Base-by-base conservation (phyloP, 208 protist species). In the Leishmania tarentolae region DNA sequence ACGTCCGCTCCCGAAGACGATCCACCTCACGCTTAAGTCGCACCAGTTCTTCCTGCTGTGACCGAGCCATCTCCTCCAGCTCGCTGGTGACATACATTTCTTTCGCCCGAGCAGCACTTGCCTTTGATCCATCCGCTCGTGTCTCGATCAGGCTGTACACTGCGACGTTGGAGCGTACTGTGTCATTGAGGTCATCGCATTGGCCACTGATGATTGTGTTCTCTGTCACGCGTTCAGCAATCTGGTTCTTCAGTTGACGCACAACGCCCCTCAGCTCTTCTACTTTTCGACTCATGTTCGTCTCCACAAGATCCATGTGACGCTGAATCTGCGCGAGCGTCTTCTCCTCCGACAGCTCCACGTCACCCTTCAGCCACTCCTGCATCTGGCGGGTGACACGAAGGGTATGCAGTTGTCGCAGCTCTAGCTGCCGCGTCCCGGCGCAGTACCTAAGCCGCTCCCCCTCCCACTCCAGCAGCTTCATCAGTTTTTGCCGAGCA, bases 331-430 rank as follows among this genome's bases (percentile, higher is more conserved):
- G 83, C 7, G 81, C 89, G 24, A 98, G 73, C 57, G 89, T 81
- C 46, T 92, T 87, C 71, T 96, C 93, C 72, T 90, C 90, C 56
- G 90, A 90, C 57, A 86, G 71, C 6, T 85, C 85, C 7, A 77
- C 84, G 72, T 93, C 96, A n/a, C 94, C 95, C 74, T 92, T 93
- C 71, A 99, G 92, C 78, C 94, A 92, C 68, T 98, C 94, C 89
- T 99, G 98, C 91, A 99, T 98, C 69, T 93, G 86, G 59, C 98
- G 97, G 3, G 97, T 99, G 31, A 99, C 97, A n/a, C 96, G 86
- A 44, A 99, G 88, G 15, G 98, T 97, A 89, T 99, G 98, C 69
- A 98, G 87, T 69, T 97, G 91, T 52, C 94, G 92, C 63, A 97
- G 90, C 80, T 99, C 95, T 87, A 98, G 88, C 79, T 97, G 85